A percentile compares a stretch with the other conserved stretches of the same genome.
phyloP scores from a whole-genome alignment of 1,139 yeast species.

The Lodderomyces orthopsilosis region DNA sequence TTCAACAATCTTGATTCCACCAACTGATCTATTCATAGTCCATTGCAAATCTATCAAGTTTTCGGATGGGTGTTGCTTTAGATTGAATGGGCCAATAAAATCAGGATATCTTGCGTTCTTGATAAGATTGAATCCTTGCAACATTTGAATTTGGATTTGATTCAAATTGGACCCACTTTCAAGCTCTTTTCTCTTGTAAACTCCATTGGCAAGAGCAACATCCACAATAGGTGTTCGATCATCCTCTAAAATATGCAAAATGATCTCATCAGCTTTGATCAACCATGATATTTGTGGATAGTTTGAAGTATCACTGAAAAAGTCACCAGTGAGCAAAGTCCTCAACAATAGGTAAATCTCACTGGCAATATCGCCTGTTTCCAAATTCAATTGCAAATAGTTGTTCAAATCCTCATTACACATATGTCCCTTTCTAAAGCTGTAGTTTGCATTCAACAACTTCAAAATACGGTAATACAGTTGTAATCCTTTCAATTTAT shows the following conservation, averaged over 20 bases:
- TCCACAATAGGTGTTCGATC: slow-evolving; percentile 43
- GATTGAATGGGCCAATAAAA: slow-evolving; percentile 34
- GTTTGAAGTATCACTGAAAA: slow-evolving; percentile 16
- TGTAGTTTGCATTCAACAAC: slow-evolving; percentile 31
- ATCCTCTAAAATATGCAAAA: slow-evolving; percentile 44
- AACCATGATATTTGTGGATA: slow-evolving; percentile 45
- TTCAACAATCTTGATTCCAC: slow-evolving; percentile 64
- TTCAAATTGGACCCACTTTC: slow-evolving; percentile 46
- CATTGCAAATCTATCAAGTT: slow-evolving; percentile 49
- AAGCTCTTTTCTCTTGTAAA: slow-evolving; percentile 46
- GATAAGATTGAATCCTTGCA: slow-evolving; percentile 41
- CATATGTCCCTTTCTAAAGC: slow-evolving; percentile 33
- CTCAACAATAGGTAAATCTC: slow-evolving; percentile 40
- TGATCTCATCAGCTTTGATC: slow-evolving; percentile 52
- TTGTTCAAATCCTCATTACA: slow-evolving; percentile 39
- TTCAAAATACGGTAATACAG: slow-evolving; percentile 24
- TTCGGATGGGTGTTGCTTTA: slow-evolving; percentile 9
- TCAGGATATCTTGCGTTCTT: slow-evolving; percentile 33
- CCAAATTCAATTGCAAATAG: slow-evolving; percentile 26
- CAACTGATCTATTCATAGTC: slow-evolving; percentile 65
- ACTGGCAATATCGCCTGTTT: slow-evolving; percentile 27
- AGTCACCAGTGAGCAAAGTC: slow-evolving; percentile 40
- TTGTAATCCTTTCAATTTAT: slow-evolving; percentile 28
- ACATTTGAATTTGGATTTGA: slow-evolving; percentile 41
- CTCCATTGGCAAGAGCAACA: slow-evolving; percentile 37